phyloP scores from a whole-genome alignment of 352 stramenopile genomes.

The Phytopythium oedochilum region DNA sequence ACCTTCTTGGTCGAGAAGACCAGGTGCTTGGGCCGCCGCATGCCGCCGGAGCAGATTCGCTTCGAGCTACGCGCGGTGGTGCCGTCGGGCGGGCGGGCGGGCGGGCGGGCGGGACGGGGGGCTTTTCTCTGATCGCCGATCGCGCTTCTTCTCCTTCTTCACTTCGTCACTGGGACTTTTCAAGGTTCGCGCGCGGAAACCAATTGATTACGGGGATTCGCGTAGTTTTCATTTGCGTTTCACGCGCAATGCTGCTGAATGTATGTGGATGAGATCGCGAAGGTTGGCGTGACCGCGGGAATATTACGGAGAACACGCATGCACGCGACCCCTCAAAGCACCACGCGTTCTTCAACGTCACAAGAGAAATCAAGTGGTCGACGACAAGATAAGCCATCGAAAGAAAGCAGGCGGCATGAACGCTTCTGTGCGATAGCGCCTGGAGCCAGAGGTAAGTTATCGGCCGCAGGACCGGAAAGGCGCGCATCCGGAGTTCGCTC shows the following conservation, averaged over 20 bases:
- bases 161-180: slow-evolving; percentile 1
- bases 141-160: background rate
- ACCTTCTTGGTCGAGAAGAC: slow-evolving; percentile 73
- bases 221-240: background rate
- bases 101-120: background rate
- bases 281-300: background rate
- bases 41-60: background rate
- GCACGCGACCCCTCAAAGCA: background rate
- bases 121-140: background rate
- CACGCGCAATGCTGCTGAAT: too few species aligned
- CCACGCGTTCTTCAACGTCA: background rate
- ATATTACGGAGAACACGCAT: background rate
- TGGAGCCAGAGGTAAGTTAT: too few species aligned
- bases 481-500: too few species aligned
- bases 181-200: background rate
- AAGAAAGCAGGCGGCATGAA: too few species aligned
- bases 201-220: background rate
- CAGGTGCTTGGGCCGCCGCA: slow-evolving; percentile 23
- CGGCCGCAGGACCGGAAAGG: too few species aligned
- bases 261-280: background rate
- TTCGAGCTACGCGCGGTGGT: too few species aligned
- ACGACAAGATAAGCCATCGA: too few species aligned
- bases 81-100: too few species aligned
- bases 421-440: too few species aligned
- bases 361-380: background rate